A percentile compares a stretch with the other conserved stretches of the same genome.
Evolutionary conservation across 2,329 filamentous ascomycete species (phyloP).

Genomic region (Chrysoporthe puriensis): DNA sequence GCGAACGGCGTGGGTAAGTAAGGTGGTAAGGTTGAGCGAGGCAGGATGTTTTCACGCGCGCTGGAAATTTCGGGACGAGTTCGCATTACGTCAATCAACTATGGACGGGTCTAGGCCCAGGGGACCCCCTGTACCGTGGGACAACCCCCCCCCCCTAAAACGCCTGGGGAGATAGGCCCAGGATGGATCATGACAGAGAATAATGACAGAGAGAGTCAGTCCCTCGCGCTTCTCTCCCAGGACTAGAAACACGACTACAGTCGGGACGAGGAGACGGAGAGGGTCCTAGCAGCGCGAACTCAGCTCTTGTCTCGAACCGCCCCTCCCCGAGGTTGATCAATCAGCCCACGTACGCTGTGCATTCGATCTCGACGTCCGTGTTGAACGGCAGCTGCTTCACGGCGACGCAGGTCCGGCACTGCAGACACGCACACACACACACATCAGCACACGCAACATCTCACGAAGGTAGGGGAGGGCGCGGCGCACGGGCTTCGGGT

Average conservation of each 20-base stretch:
- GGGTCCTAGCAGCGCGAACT: conserved; percentile 1
- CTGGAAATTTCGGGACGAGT: conserved; percentile 15
- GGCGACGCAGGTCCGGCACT: conserved; percentile 69
- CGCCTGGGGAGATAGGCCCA: no score
- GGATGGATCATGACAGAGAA: no score
- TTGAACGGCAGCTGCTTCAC: conserved; percentile 73
- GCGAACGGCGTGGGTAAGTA: no score
- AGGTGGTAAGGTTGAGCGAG: neutral
- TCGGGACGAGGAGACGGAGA: neutral
- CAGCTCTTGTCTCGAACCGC: conserved; percentile 7
- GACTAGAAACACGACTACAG: neutral
- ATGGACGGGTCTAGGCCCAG: conserved; percentile 8
- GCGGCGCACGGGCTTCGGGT: conserved; percentile 52
- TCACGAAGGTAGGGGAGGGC: conserved; percentile 40
- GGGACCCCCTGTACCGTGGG: neutral
- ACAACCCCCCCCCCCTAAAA: no score
- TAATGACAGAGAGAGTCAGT: no score
- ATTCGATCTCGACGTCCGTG: conserved; percentile 77
- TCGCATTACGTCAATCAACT: conserved; percentile 30
- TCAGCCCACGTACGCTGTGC: conserved; percentile 52
- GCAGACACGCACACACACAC: neutral
- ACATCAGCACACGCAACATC: neutral
- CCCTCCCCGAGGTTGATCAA: neutral
- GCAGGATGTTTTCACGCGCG: neutral
- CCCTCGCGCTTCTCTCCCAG: neutral